Percentiles rank a stretch among this genome's conserved stretches.
These are phyloP conservation scores for Venturia asperata DNA, from an alignment of 2,329 filamentous ascomycete species.

Conservation along the genomic window DNA sequence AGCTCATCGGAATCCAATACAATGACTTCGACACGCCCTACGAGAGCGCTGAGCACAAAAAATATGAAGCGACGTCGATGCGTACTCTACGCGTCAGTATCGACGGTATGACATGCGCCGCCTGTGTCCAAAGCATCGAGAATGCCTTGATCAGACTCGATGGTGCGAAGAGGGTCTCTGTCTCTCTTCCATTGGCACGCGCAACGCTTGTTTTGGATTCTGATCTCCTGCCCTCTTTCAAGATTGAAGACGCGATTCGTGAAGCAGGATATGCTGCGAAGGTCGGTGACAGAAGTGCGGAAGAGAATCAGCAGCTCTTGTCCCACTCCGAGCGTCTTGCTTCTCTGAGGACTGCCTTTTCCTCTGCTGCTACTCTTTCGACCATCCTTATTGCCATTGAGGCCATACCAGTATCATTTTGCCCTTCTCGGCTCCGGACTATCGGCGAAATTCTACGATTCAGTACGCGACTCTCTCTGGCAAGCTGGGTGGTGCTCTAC, in stretches of 20 bases:
- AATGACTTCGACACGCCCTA: slow-evolving; percentile 5
- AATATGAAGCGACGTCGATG: neutral
- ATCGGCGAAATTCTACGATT: no score
- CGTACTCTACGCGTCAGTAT: slow-evolving; percentile 2
- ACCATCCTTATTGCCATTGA: neutral
- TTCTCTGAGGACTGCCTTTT: neutral
- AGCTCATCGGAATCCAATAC: slow-evolving; percentile 13
- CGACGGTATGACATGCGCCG: no score
- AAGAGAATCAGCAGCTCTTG: neutral
- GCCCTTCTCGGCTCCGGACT: no score
- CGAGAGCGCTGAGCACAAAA: neutral
- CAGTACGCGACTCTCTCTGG: no score
- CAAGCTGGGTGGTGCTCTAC: neutral
- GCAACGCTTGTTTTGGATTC: neutral
- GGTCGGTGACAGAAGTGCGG: slow-evolving; percentile 1
- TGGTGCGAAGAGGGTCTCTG: slow-evolving; percentile 4
- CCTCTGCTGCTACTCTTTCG: neutral
- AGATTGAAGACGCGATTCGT: slow-evolving; percentile 2
- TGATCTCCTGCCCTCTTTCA: neutral
- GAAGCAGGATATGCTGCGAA: neutral
- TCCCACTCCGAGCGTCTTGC: neutral
- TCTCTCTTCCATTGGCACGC: slow-evolving; percentile 7
- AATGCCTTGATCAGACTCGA: no score
- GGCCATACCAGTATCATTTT: no score
- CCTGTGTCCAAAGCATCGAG: no score